Conservation (phyloP, 2,329 filamentous ascomycete genomes). For the Metarhizium robertsii region DNA sequence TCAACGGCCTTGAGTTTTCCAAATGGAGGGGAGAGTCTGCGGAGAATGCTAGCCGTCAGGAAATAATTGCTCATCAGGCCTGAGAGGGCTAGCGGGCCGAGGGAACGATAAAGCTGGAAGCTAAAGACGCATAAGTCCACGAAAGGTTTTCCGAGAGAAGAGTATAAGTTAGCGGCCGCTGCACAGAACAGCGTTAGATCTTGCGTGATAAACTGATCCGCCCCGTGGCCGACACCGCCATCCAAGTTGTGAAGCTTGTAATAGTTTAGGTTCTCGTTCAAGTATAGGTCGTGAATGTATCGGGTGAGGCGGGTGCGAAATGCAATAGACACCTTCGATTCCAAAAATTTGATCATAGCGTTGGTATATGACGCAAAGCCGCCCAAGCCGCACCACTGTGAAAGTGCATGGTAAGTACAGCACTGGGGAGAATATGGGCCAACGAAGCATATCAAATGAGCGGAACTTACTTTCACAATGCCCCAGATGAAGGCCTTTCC, state of each 20-base stretch:
- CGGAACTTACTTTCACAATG: conserved; percentile 57
- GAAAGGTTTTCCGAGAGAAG: conserved; percentile 91
- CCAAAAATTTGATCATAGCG: conserved; percentile 96
- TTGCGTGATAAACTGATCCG: conserved; percentile 96
- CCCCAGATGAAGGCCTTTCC: conserved; percentile 83
- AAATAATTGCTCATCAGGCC: conserved; percentile 90
- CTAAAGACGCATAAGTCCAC: conserved; percentile 98
- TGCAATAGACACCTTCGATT: conserved; percentile 96
- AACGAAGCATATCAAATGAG: background rate
- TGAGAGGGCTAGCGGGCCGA: conserved; percentile 79
- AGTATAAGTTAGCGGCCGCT: conserved; percentile 85
- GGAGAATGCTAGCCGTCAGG: conserved; percentile 80
- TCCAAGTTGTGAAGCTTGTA: conserved; percentile 93
- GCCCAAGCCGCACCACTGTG: conserved; percentile 81
- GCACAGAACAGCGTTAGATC: conserved; percentile 94
- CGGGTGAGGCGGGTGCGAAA: conserved; percentile 90
- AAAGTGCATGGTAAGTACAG: conserved; percentile 4
- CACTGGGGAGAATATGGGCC: background rate
- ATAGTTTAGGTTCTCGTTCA: conserved; percentile 91
- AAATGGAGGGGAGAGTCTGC: conserved; percentile 85
- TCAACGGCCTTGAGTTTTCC: conserved; percentile 95
- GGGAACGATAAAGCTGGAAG: conserved; percentile 86
- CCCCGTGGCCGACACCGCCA: conserved; percentile 81
- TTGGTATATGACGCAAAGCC: conserved; percentile 95
- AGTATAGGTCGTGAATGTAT: conserved; percentile 94